Evolutionary conservation across 768 basidiomycete genomes (phyloP).

Genomic region (Pleurotus pulmonarius): DNA sequence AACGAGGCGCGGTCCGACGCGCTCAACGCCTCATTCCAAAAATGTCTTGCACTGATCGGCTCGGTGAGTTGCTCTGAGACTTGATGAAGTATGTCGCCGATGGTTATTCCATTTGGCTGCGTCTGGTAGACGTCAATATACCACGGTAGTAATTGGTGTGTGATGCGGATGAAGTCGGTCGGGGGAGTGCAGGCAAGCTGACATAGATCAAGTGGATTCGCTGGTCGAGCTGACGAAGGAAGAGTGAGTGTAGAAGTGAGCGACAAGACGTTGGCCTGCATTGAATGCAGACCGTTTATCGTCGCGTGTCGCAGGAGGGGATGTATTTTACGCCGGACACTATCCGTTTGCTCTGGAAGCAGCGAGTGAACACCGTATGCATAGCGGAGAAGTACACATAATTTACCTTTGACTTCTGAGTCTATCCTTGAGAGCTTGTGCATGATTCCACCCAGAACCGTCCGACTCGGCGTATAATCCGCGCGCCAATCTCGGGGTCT

Average conservation of each 20-base stretch:
- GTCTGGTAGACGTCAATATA: slow-evolving; percentile 38
- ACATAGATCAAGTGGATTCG: slow-evolving; percentile 22
- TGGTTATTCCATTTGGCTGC: slow-evolving; percentile 34
- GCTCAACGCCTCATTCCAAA: slow-evolving; percentile 41
- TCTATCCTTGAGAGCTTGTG: slow-evolving; percentile 4
- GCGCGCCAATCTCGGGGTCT: slow-evolving; percentile 17
- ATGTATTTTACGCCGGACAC: slow-evolving; percentile 2
- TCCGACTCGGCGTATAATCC: slow-evolving; percentile 13
- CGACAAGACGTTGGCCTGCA: slow-evolving; percentile 3
- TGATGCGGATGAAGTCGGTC: slow-evolving; percentile 38
- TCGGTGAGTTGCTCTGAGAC: slow-evolving; percentile 29
- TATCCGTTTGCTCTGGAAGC: not conserved
- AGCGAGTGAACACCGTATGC: not conserved
- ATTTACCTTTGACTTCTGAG: slow-evolving; percentile 5
- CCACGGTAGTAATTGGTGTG: slow-evolving; percentile 44
- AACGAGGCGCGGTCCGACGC: slow-evolving; percentile 32
- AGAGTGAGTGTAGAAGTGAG: slow-evolving; percentile 10
- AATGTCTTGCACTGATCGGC: slow-evolving; percentile 36
- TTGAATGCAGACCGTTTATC: not conserved
- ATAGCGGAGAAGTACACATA: too few species aligned
- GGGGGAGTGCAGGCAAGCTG: slow-evolving; percentile 40
- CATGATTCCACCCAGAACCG: slow-evolving; percentile 10
- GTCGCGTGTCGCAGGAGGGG: slow-evolving; percentile 4
- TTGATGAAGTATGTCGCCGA: slow-evolving; percentile 38
- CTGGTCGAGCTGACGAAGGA: not conserved